Base-by-base conservation (phyloP, 1,284 basidiomycete genomes). In the Boletellus dicymbophilus region DNA sequence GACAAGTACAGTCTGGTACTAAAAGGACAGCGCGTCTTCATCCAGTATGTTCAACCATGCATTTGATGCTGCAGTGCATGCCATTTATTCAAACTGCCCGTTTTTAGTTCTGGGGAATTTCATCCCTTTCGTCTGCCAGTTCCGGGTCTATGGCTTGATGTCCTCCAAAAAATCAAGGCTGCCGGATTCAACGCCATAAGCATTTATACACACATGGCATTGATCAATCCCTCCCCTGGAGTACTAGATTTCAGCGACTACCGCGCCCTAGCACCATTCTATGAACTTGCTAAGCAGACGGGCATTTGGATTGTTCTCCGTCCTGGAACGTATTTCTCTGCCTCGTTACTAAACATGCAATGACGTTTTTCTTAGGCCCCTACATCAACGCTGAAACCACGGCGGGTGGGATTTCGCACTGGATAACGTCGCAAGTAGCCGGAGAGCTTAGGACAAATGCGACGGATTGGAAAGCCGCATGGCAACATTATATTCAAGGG, bases 331-430 rank as follows among this genome's bases (percentile, higher is more conserved):
- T 50, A 36, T 3, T 25, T 13, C 13, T 26, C 39, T 27, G 13
- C 46, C 18, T 27, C 13, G 16, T 34, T 42, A 16, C 46, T 15
- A 16, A 37, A 44, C 37, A 16, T 12, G 21, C 28, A 70, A 66
- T 56, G 23, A 62, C 44, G n/a, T 22, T 27, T 54, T 20, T 45
- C n/a, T 22, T 31, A 71, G 73, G 73, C 3, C 72, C 69, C 0
- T 85, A 91, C 63, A 91, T 91, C 71, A 90, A 89, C 55, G 87
- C 88, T 0, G 90, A 93, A 66, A 90, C 88, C 0, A 85, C 85
- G 1, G 88, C 86, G 2, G 90, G 90, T 20, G 90, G 90, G 2
- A 82, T 91, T 52, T 79, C 89, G 1, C 86, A 88, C 53, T 92
- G 90, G 90, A 74, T 81, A 15, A 89, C 86, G 2, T 77, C 81